Evolutionary conservation across 176 grass and related monocot species (phyloP).

Genomic region (Puccinellia tenuiflora): DNA sequence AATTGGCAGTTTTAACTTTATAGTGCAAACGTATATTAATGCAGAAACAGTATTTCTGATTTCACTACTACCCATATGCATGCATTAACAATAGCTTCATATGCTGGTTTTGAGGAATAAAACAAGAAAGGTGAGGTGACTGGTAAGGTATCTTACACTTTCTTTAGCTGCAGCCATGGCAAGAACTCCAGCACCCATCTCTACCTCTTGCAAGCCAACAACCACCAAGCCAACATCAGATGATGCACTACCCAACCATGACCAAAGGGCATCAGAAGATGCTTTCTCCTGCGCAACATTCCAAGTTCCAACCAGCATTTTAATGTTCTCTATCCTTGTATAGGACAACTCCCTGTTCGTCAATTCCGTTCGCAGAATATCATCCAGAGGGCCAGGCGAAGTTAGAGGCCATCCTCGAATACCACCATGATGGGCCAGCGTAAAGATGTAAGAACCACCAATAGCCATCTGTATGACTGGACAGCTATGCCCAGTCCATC

Average conservation of each 20-base stretch:
- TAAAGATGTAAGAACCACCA: slow-evolving; percentile 65
- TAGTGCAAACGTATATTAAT: background rate
- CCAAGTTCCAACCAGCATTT: slow-evolving; percentile 84
- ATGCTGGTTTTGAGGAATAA: background rate
- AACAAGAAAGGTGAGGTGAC: slow-evolving; percentile 5
- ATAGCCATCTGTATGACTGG: slow-evolving; percentile 76
- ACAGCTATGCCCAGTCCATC: slow-evolving; percentile 78
- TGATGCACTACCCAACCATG: slow-evolving; percentile 65
- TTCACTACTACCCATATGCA: background rate
- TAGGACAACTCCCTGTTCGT: slow-evolving; percentile 52
- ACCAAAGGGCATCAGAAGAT: slow-evolving; percentile 57
- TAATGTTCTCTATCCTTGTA: slow-evolving; percentile 77
- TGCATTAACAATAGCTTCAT: slow-evolving; percentile 10
- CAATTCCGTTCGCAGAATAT: slow-evolving; percentile 67
- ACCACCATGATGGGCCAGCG: slow-evolving; percentile 84
- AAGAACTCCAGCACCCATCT: slow-evolving; percentile 99
- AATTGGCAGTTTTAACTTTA: background rate
- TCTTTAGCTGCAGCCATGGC: slow-evolving; percentile 98
- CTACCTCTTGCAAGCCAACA: slow-evolving; percentile 93
- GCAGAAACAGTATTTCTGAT: background rate
- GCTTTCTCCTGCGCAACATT: slow-evolving; percentile 95
- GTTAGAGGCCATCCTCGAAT: slow-evolving; percentile 82
- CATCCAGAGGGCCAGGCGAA: slow-evolving; percentile 79
- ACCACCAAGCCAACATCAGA: slow-evolving; percentile 76
- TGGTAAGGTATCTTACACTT: slow-evolving; percentile 60